These are phyloP conservation scores for Fusarium avenaceum DNA, from an alignment of 2,329 filamentous ascomycete genomes.

Conservation along the genomic window DNA sequence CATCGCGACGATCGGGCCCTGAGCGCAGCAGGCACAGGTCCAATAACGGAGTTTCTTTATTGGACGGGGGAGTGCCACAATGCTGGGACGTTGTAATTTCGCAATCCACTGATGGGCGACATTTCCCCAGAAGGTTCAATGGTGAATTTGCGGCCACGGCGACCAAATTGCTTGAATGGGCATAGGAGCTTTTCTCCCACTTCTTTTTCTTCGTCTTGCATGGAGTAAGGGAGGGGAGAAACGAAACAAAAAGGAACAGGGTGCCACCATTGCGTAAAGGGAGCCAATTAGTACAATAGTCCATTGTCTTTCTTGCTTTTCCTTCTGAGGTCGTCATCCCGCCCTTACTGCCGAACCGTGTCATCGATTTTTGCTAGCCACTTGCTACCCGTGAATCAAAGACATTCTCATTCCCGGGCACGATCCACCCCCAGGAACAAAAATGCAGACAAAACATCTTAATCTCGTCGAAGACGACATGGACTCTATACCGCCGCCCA, in stretches of 20 bases:
- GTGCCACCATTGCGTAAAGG: no score
- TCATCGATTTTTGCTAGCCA: neutral
- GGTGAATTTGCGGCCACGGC: neutral
- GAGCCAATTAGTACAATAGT: neutral
- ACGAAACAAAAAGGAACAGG: neutral
- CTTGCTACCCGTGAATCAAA: neutral
- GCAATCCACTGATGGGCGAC: neutral
- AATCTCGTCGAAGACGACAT: constrained; percentile 31
- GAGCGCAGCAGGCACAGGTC: constrained; percentile 4
- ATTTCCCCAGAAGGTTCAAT: neutral
- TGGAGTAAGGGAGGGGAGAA: neutral
- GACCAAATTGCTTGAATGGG: neutral
- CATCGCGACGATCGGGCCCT: constrained; percentile 20
- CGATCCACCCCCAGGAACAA: neutral
- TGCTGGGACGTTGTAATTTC: neutral
- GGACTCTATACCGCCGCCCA: constrained; percentile 20
- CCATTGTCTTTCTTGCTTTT: neutral
- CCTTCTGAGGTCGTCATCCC: neutral
- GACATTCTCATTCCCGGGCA: neutral
- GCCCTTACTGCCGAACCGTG: neutral
- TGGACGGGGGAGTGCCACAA: neutral
- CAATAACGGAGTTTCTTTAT: neutral
- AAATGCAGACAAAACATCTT: constrained; percentile 26
- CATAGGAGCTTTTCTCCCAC: no score
- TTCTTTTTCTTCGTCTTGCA: no score